Percentiles rank a stretch among this genome's conserved stretches.
Conservation (phyloP, 345 rosid species). For the Draba incana region DNA sequence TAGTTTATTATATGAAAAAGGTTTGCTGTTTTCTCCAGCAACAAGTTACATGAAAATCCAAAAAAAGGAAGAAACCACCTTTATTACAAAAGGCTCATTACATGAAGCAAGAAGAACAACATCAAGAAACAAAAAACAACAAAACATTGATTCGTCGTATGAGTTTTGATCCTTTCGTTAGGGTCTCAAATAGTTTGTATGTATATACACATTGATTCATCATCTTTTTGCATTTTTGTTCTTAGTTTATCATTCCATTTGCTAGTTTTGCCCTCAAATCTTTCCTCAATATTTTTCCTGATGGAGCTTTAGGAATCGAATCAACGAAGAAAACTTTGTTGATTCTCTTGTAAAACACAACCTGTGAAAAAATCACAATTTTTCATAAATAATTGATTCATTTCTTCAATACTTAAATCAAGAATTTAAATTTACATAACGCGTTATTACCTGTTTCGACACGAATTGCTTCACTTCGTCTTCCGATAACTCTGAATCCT, state of each 20-base stretch:
- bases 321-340: constrained; percentile 64
- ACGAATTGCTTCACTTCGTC: constrained; percentile 66
- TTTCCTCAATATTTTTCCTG: constrained; percentile 88
- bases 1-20: constrained; percentile 7
- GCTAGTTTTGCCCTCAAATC: constrained; percentile 64
- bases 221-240: not conserved
- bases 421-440: not conserved
- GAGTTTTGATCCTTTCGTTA: constrained; percentile 11
- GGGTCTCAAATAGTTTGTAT: constrained; percentile 29
- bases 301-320: constrained; percentile 77
- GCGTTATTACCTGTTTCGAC: constrained; percentile 56
- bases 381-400: not conserved
- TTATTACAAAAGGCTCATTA: constrained; percentile 28
- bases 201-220: constrained; percentile 35
- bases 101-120: constrained; percentile 23
- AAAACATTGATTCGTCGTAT: constrained; percentile 10
- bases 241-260: constrained; percentile 34
- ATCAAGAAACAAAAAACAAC: not conserved
- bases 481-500: constrained; percentile 56
- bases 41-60: constrained; percentile 30
- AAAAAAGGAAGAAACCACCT: constrained; percentile 19
- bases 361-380: constrained; percentile 42
- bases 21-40: constrained; percentile 27
- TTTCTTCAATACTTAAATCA: not conserved
- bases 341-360: constrained; percentile 82